These are phyloP conservation scores for Phoenix roebelenii DNA, from an alignment of 176 grass and related monocot genomes.

Conservation along the genomic window DNA sequence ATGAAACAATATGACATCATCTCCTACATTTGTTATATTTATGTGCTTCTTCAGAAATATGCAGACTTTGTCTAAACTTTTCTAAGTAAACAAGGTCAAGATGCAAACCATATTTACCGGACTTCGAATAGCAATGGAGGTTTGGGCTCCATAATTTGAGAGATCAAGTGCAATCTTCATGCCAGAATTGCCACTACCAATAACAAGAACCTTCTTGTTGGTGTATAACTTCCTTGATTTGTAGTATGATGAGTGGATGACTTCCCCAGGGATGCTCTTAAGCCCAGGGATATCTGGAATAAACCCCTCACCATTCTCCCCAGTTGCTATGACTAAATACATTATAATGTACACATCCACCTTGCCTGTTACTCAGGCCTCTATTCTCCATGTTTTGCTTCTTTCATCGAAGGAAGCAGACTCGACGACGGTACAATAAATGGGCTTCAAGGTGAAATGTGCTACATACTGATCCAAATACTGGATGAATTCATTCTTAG, in stretches of 20 bases:
- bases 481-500: too few relatives aligned
- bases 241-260: constrained; percentile 1
- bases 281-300: constrained; percentile 2
- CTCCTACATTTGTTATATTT: too few relatives aligned
- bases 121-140: not conserved
- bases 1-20: not conserved
- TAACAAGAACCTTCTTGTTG: not conserved
- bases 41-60: too few relatives aligned
- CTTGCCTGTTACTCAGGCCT: too few relatives aligned
- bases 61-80: too few relatives aligned
- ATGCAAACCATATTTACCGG: not conserved
- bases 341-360: too few relatives aligned
- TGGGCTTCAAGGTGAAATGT: too few relatives aligned
- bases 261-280: not conserved
- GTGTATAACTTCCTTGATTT: not conserved
- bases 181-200: constrained; percentile 10
- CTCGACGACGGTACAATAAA: too few relatives aligned
- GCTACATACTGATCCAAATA: too few relatives aligned
- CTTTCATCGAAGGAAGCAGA: too few relatives aligned
- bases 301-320: constrained; percentile 3
- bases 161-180: constrained; percentile 9
- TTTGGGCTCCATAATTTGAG: not conserved
- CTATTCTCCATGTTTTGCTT: too few relatives aligned
- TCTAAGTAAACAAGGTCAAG: too few relatives aligned
- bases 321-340: constrained; percentile 10